Base-by-base conservation (phyloP, 2,329 filamentous ascomycete genomes). In the Ascochyta viciae-villosae region DNA sequence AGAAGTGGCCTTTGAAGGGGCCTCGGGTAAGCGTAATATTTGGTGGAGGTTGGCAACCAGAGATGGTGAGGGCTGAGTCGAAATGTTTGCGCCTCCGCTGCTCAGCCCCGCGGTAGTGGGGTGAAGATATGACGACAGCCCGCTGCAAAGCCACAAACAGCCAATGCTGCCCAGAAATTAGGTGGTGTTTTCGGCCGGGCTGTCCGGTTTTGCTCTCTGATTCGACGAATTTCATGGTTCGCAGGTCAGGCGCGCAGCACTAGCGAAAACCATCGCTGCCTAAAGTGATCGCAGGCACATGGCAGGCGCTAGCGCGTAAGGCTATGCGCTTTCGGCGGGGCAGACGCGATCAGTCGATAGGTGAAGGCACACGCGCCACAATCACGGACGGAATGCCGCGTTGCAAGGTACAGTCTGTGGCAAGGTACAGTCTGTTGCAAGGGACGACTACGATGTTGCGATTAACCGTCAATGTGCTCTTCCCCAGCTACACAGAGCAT, bases 91-190 rank as follows among this genome's bases (percentile, higher is more conserved):
- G 37, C 37, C 37, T 39, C 22, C 24, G 9, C 19, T 39, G 37
- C 51, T 49, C 51, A 45, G 52, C 52, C 52, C 52, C 52, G 46
- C 52, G 46, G n/a, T 54, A 33, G 52, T 54, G 51, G 51, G 51
- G 51, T 55, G 27, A 39, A 42, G 5, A 34, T 4, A 55, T 55
- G 53, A 56, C 53, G 53, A 50, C 26, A 15, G 29, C 12, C 29
- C 6, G 29, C 13, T 12, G 5, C 10, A 31, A 31, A 54, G 50
- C 50, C 43, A 54, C 43, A 15, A 15, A 31, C 42, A 33, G 10
- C 43, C 13, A 9, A 31, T 22, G 19, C 45, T 55, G 42, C 40
- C 34, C 45, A 49, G 22, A 8, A 7, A 29, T 29, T 26, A 23
- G 13, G 6, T 42, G 40, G 23, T 46, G 34, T 35, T 37, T 46